These are phyloP conservation scores for Penicillium ucsense DNA, from an alignment of 495 filamentous ascomycete species.

Conservation along the genomic window DNA sequence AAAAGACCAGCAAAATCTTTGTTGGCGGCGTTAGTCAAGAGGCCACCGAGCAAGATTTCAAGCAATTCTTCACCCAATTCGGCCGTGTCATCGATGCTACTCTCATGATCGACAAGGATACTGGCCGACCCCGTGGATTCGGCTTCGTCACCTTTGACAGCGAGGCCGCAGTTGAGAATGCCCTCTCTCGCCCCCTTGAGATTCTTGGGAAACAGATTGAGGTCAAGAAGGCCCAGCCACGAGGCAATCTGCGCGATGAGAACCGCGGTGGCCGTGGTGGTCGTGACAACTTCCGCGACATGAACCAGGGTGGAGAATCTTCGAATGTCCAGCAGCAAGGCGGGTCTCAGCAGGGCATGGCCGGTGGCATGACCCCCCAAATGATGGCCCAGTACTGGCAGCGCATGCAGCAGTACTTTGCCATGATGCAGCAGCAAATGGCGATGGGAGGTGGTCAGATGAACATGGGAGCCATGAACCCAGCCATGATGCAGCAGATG, in stretches of 20 bases:
- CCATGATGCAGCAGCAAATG: slow-evolving; percentile 82
- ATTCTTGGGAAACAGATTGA: slow-evolving; percentile 95
- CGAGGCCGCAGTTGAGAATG: slow-evolving; percentile 88
- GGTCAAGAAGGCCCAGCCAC: slow-evolving; percentile 94
- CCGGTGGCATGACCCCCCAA: slow-evolving; percentile 72
- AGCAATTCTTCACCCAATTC: slow-evolving; percentile 92
- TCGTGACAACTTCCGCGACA: slow-evolving; percentile 51
- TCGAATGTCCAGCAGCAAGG: slow-evolving; percentile 36
- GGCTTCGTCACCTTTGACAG: slow-evolving; percentile 99
- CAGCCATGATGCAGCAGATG: slow-evolving; percentile 72
- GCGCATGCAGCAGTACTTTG: slow-evolving; percentile 93
- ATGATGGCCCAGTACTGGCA: slow-evolving; percentile 98
- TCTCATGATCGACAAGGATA: slow-evolving; percentile 99
- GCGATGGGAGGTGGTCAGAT: slow-evolving; percentile 33
- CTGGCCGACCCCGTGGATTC: slow-evolving; percentile 87
- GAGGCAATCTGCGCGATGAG: slow-evolving; percentile 88
- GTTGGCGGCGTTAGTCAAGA: slow-evolving; percentile 97
- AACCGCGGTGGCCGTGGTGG: slow-evolving; percentile 52
- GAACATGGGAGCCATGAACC: slow-evolving; percentile 64
- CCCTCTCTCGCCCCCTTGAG: slow-evolving; percentile 69
- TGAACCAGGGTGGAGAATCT: slow-evolving; percentile 33
- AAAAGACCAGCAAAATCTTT: slow-evolving; percentile 96
- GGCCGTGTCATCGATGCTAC: slow-evolving; percentile 94
- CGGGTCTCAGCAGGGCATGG: slow-evolving; percentile 30
- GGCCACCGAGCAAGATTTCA: slow-evolving; percentile 89